Percentiles rank a stretch among this genome's conserved stretches.
phyloP scores from a whole-genome alignment of 1,139 yeast species.

The Taphrina wiesneri region DNA sequence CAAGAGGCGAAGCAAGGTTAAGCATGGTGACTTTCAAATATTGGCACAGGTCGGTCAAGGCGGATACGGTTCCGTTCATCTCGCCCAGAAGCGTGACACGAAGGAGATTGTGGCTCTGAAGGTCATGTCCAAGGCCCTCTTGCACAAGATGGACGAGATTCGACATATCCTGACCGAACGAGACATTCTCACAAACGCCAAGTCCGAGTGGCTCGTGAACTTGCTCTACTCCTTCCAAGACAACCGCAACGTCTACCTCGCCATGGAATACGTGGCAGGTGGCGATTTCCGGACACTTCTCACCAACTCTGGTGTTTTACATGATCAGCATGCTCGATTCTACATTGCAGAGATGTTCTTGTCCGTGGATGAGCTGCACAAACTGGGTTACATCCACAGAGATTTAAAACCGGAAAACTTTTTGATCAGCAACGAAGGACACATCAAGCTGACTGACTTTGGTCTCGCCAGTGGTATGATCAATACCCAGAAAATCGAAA shows the following conservation, averaged over 20 bases:
- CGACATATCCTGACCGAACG: constrained; percentile 95
- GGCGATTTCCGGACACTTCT: constrained; percentile 95
- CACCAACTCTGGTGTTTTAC: constrained; percentile 87
- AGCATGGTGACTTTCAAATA: constrained; percentile 91
- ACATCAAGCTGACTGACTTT: constrained; percentile 93
- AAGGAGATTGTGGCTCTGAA: constrained; percentile 94
- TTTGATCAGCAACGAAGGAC: constrained; percentile 89
- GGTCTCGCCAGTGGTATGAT: constrained; percentile 97
- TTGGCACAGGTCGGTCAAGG: constrained; percentile 99
- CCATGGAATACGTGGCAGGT: constrained; percentile 99
- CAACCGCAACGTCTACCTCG: constrained; percentile 81
- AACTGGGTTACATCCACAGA: constrained; percentile 93
- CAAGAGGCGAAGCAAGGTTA: constrained; percentile 86
- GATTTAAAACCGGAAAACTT: constrained; percentile 98
- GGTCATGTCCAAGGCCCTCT: constrained; percentile 79
- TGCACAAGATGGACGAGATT: constrained; percentile 89
- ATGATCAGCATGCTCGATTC: constrained; percentile 93
- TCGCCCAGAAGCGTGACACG: constrained; percentile 92
- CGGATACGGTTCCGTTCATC: constrained; percentile 95
- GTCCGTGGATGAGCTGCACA: constrained; percentile 89
- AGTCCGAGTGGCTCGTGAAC: constrained; percentile 95
- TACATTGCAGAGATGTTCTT: constrained; percentile 95
- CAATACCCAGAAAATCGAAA: constrained; percentile 87
- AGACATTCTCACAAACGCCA: constrained; percentile 89
- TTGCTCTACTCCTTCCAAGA: constrained; percentile 94